Conservation (phyloP, 176 grass and related monocot genomes). For the Oryza glumipatula region DNA sequence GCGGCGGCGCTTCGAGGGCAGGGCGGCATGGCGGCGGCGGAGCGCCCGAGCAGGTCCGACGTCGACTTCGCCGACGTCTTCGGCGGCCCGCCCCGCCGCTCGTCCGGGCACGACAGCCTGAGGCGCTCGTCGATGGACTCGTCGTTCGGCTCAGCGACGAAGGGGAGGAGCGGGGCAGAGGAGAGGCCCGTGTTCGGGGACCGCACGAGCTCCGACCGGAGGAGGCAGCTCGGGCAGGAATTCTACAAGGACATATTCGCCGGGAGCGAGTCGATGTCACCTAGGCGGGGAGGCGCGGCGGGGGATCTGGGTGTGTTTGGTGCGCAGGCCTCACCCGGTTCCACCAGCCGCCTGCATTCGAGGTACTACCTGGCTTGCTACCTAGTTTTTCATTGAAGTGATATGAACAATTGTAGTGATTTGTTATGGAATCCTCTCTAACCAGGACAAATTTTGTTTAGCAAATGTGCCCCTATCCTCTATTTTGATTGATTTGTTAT, state of each 20-base stretch:
- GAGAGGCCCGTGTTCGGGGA: slow-evolving; percentile 83
- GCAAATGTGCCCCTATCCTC: not conserved
- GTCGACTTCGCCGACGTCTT: slow-evolving; percentile 87
- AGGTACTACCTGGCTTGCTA: slow-evolving; percentile 21
- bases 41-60: slow-evolving; percentile 31
- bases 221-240: slow-evolving; percentile 66
- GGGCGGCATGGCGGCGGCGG: slow-evolving; percentile 13
- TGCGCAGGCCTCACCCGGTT: slow-evolving; percentile 55
- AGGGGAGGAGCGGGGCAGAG: slow-evolving; percentile 35
- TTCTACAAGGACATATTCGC: slow-evolving; percentile 91
- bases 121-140: slow-evolving; percentile 56
- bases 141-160: slow-evolving; percentile 31
- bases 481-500: not conserved
- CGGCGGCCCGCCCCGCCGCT: slow-evolving; percentile 77
- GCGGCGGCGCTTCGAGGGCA: not conserved
- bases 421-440: not conserved
- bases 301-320: slow-evolving; percentile 62
- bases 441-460: not conserved
- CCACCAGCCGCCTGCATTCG: slow-evolving; percentile 30
- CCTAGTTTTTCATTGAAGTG: slow-evolving; percentile 7
- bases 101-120: slow-evolving; percentile 55
- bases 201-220: slow-evolving; percentile 55
- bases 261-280: slow-evolving; percentile 61
- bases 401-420: not conserved
- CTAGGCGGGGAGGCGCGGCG: slow-evolving; percentile 30